phyloP scores from a whole-genome alignment of 2,329 filamentous ascomycete genomes.

The Pseudomassariella vexata region DNA sequence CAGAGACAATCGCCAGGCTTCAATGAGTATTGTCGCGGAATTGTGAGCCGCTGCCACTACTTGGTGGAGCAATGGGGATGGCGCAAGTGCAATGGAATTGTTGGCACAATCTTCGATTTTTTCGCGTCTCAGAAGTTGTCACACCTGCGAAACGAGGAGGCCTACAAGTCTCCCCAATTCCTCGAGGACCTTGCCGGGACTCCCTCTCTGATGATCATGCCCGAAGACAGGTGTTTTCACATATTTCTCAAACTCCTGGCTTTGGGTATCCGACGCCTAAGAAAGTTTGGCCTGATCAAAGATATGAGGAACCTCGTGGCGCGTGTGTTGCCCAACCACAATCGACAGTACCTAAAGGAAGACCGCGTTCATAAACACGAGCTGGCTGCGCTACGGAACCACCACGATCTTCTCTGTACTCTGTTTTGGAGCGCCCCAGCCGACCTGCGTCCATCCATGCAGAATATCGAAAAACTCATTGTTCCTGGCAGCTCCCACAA shows the following conservation, averaged over 20 bases:
- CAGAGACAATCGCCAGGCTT: constrained; percentile 52
- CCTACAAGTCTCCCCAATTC: constrained; percentile 54
- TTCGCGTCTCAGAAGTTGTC: constrained; percentile 57
- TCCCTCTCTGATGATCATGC: constrained; percentile 43
- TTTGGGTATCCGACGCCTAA: constrained; percentile 47
- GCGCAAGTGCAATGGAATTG: constrained; percentile 49
- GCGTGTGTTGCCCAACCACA: constrained; percentile 60
- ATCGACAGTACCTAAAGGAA: constrained; percentile 59
- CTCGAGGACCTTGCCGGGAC: constrained; percentile 46
- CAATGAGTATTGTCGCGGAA: constrained; percentile 58
- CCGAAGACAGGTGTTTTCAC: constrained; percentile 59
- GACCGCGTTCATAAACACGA: constrained; percentile 54
- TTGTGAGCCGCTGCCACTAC: constrained; percentile 56
- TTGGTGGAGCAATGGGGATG: constrained; percentile 62
- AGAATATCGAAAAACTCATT: constrained; percentile 55
- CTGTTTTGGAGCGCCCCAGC: constrained; percentile 59
- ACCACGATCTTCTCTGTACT: constrained; percentile 62
- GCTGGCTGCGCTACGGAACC: constrained; percentile 59
- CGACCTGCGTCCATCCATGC: constrained; percentile 45
- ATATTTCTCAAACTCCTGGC: constrained; percentile 61
- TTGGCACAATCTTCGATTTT: constrained; percentile 62
- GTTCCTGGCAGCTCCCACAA: constrained; percentile 56
- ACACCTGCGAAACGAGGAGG: constrained; percentile 60
- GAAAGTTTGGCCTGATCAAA: constrained; percentile 40
- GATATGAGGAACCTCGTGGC: constrained; percentile 57